Evolutionary conservation across 1,284 basidiomycete genomes (phyloP), one percentile per base, ranked within the genome.

Genomic region (Ustilago loliicola): DNA sequence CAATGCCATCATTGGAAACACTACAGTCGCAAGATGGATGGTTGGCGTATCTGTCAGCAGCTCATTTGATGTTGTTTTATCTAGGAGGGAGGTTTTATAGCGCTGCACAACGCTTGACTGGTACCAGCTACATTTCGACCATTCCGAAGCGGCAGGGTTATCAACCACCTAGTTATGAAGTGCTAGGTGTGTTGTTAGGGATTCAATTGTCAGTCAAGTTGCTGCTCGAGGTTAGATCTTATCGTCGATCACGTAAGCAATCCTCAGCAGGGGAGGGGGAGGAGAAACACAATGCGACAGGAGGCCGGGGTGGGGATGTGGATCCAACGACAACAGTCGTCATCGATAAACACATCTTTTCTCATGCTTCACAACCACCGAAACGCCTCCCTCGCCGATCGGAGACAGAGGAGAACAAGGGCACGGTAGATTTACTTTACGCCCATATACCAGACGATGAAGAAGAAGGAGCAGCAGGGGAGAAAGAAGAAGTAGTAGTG

Each of bases 51-150:
- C 56, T 86, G 3, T 74, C 81, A 13, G 80, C 85, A 8, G 80
- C 87, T 0, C 87, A 88, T 64, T 76, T 88, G 29, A 85, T 87
- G 58, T 56, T 88, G 27, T 88, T 88, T 65, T 88, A 88, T 75
- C 68, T 88, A 23, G 85, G 83, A 15, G 87, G 87, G 1, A 74
- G 72, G 21, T 88, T 87, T 74, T 87, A 87, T 61, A 72, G 70
- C 47, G 57, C 86, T 10, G 84, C 86, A 34, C 87, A 88, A 61
- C 80, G 87, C 10, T 29, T 84, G 29, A 66, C 79, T 7, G 80
- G 86, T 0, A 83, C 87, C 13, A 68, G 68, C 19, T 88, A 87
- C 51, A 84, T 87, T 27, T 62, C 54, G 52, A 77, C 69, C 13
- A 68, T 68, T 56, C 74, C 74, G 0, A 64, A 70, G 23, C 52